Evolutionary conservation across 2,329 filamentous ascomycete species (phyloP).

Genomic region (Aspergillus aculeatinus): DNA sequence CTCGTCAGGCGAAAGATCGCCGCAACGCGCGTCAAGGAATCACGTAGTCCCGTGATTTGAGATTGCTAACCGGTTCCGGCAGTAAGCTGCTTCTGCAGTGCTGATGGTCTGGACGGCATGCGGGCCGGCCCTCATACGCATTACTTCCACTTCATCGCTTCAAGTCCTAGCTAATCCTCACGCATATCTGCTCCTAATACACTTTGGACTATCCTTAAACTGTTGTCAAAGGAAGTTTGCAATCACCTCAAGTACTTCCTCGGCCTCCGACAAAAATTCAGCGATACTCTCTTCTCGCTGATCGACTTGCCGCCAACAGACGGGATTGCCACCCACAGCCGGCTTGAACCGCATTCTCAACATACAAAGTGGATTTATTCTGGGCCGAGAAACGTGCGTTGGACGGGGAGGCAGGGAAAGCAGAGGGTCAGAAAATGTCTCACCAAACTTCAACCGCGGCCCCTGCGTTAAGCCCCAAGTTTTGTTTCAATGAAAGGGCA

Average conservation of each 20-base stretch:
- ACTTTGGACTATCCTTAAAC: too few relatives aligned
- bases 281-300: not conserved
- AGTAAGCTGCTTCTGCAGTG: not conserved
- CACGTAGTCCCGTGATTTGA: constrained; percentile 30
- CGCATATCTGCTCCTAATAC: too few relatives aligned
- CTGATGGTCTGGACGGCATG: not conserved
- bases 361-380: constrained; percentile 43
- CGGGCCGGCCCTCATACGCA: constrained; percentile 6
- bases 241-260: not conserved
- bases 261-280: not conserved
- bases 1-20: not conserved
- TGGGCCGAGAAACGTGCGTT: constrained; percentile 31
- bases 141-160: not conserved
- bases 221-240: not conserved
- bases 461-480: constrained; percentile 66
- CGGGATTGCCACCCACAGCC: not conserved
- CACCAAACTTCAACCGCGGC: constrained; percentile 37
- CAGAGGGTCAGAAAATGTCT: constrained; percentile 38
- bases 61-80: constrained; percentile 11
- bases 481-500: constrained; percentile 71
- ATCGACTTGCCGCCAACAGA: not conserved
- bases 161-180: not conserved
- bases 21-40: constrained; percentile 20
- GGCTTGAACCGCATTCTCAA: not conserved
- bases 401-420: constrained; percentile 24